Evolutionary conservation across 192 early-diverging fungal genomes (phyloP).

Genomic region (Phlyctochytrium arcticum): DNA sequence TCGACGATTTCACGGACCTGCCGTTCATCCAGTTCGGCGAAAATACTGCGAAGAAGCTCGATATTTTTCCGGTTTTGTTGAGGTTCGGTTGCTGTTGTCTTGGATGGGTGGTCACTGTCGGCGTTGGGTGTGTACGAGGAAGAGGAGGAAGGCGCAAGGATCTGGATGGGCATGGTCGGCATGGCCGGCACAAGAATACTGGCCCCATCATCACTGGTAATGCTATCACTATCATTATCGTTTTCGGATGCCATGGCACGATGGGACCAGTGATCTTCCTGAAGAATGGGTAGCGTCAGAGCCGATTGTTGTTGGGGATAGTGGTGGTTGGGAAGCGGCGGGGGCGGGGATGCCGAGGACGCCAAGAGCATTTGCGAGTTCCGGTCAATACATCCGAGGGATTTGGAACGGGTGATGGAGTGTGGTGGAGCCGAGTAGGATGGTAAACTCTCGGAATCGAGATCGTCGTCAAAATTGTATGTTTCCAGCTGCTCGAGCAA

Average conservation of each 20-base stretch:
- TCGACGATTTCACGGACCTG: conserved; percentile 5
- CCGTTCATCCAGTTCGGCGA: conserved; percentile 17
- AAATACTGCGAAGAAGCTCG: conserved; percentile 11
- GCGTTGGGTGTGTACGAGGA: too few species aligned
- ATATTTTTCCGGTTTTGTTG: neutral
- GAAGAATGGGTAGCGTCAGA: neutral
- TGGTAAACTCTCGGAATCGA: neutral
- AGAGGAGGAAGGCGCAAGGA: neutral
- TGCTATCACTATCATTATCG: too few species aligned
- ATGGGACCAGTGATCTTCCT: neutral
- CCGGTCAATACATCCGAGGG: neutral
- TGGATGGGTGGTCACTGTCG: neutral
- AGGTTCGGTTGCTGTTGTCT: neutral
- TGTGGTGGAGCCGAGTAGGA: neutral
- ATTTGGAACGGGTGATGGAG: neutral
- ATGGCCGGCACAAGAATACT: neutral
- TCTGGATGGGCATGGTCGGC: neutral
- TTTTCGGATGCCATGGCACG: neutral
- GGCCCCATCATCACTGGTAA: too few species aligned
- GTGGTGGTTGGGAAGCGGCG: too few species aligned
- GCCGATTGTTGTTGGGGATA: too few species aligned
- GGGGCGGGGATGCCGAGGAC: neutral
- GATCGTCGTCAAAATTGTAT: neutral
- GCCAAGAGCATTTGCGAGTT: too few species aligned
- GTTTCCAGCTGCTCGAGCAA: neutral